These are phyloP conservation scores for Peronospora destructor DNA, from an alignment of 352 stramenopile species.

Conservation along the genomic window DNA sequence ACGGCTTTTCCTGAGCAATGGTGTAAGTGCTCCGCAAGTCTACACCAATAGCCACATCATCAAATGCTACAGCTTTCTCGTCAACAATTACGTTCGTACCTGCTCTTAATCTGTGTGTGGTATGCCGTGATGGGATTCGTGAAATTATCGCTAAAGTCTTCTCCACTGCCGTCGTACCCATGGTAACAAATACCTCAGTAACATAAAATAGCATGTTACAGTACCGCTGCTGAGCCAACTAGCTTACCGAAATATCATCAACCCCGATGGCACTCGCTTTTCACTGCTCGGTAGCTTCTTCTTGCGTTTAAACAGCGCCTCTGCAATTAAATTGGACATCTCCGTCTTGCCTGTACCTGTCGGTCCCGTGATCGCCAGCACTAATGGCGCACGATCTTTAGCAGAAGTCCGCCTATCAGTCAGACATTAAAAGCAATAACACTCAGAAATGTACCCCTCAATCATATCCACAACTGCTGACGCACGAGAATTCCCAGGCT, in stretches of 20 bases:
- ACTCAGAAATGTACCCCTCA: background rate
- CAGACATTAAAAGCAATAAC: no score
- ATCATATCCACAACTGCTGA: background rate
- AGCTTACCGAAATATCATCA: conserved; percentile 69
- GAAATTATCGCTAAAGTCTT: conserved; percentile 83
- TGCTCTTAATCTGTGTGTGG: conserved; percentile 78
- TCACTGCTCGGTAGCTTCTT: conserved; percentile 65
- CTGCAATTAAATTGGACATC: conserved; percentile 75
- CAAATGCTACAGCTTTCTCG: background rate
- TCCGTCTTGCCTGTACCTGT: conserved; percentile 89
- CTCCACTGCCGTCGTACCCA: conserved; percentile 35
- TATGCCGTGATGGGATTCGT: conserved; percentile 79
- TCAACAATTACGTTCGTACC: conserved; percentile 20
- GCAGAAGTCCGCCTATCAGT: conserved; percentile 35
- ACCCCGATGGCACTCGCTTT: conserved; percentile 52
- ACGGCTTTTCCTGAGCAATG: conserved; percentile 82
- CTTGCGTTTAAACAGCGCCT: conserved; percentile 78
- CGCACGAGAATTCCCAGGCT: conserved; percentile 79
- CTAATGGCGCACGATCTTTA: conserved; percentile 65
- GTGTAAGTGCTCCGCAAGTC: conserved; percentile 72
- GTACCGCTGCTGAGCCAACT: background rate
- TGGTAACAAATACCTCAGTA: conserved; percentile 4
- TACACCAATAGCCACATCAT: conserved; percentile 15
- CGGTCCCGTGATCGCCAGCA: conserved; percentile 84
- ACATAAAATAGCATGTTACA: background rate